Evolutionary conservation across 768 basidiomycete species (phyloP), one percentile per base, ranked within the genome.

Genomic region (Pulveroboletus frians): DNA sequence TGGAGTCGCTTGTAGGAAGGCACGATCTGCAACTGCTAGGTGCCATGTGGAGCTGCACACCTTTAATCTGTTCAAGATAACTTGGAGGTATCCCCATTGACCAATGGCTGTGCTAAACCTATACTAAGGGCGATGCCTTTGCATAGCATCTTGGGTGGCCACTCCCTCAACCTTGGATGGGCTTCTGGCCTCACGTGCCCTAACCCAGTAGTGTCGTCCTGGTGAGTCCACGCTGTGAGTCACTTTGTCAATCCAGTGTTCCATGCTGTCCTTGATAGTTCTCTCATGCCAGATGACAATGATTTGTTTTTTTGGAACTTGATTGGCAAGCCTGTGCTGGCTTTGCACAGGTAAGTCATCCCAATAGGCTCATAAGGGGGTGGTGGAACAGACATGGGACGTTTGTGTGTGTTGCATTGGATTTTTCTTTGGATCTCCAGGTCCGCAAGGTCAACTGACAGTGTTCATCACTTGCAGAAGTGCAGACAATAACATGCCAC

Each of bases 231-330:
- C 45, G 56, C 30, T 60, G 56, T 43, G n/a, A n/a, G n/a, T n/a
- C 92, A 91, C 64, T 92, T 81, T 64, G 73, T 84, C 23, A 93
- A 95, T 61, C 88, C 92, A 0, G 62, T 73, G 3, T 70, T 91
- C 37, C 79, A 82, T 35, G 79, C 81, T 5, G 78, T 95, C 43
- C 74, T 96, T 13, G 80, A 86, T 49, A 74, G 82, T 2, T 81
- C 88, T 0, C 71, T 93, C 20, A 84, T 84, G 1, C 80, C 86
- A 3, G 92, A 92, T 54, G 89, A 94, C 66, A 92, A 95, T 62
- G 91, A 95, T 58, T 64, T 94, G 4, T 86, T 92, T 68, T 57
- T 92, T 17, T 80, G 85, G 3, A 96, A 96, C 60, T 67, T 92
- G 9, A 81, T 76, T 1, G 74, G 83, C 43, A 83, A 73, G 0